Evolutionary conservation across 2,329 filamentous ascomycete species (phyloP).

Genomic region (Alternaria ethzedia): DNA sequence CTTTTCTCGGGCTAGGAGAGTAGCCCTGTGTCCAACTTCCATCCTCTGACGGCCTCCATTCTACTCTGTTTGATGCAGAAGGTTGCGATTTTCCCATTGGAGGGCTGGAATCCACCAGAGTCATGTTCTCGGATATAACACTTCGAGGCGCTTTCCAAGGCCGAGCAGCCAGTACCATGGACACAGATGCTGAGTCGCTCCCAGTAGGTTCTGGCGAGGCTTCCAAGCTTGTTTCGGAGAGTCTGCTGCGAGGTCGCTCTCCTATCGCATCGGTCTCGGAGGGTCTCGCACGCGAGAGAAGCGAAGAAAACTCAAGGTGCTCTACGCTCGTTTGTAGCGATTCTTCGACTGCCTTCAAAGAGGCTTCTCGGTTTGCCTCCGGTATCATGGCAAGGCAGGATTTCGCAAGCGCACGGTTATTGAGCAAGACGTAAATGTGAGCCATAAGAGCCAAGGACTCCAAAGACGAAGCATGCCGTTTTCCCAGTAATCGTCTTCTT

Average conservation of each 20-base stretch:
- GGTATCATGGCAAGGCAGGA: slow-evolving; percentile 30
- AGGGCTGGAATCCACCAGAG: background rate
- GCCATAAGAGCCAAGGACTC: slow-evolving; percentile 40
- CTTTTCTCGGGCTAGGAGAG: background rate
- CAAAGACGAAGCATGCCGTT: slow-evolving; percentile 28
- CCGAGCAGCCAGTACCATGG: background rate
- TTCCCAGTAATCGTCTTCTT: slow-evolving; percentile 33
- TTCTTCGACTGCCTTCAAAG: slow-evolving; percentile 20
- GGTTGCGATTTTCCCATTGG: background rate
- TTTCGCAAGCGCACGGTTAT: slow-evolving; percentile 29
- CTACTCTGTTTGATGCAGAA: background rate
- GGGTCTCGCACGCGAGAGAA: slow-evolving; percentile 10
- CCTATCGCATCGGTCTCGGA: background rate
- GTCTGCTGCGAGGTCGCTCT: slow-evolving; percentile 1
- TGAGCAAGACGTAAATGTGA: slow-evolving; percentile 29
- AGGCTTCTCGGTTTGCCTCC: slow-evolving; percentile 15
- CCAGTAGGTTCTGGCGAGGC: background rate
- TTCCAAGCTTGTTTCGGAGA: background rate
- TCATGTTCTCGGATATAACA: background rate
- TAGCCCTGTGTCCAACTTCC: background rate
- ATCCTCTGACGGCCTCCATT: background rate
- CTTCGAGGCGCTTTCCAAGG: background rate
- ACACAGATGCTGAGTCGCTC: background rate
- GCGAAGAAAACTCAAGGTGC: slow-evolving; percentile 28
- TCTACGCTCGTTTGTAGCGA: slow-evolving; percentile 21